phyloP scores from a whole-genome alignment of 352 stramenopile genomes.

The Phytopythium ostracodes region DNA sequence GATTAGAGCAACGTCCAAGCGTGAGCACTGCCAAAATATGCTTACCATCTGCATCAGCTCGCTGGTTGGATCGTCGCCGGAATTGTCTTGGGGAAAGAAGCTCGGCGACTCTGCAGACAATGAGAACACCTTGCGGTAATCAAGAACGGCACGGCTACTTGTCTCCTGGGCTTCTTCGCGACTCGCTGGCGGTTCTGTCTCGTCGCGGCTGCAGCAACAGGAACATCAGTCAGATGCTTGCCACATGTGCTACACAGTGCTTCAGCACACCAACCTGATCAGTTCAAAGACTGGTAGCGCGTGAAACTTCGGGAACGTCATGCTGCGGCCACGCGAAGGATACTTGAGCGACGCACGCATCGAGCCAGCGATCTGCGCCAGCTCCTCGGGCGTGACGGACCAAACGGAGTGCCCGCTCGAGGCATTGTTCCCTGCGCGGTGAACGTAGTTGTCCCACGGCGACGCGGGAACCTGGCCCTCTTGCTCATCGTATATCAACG shows the following conservation, averaged over 20 bases:
- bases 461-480: background rate
- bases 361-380: slow-evolving; percentile 13
- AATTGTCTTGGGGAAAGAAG: slow-evolving; percentile 29
- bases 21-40: background rate
- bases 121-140: slow-evolving; percentile 21
- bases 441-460: background rate
- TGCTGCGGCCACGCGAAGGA: background rate
- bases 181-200: background rate
- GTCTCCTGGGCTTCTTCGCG: background rate
- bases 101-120: slow-evolving; percentile 37
- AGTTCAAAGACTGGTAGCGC: slow-evolving; percentile 20
- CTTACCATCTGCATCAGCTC: slow-evolving; percentile 30
- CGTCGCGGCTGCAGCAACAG: background rate
- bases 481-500: background rate
- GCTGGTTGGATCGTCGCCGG: slow-evolving; percentile 12
- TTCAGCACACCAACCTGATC: background rate
- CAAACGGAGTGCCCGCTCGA: slow-evolving; percentile 23
- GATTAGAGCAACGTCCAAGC: background rate
- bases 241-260: background rate
- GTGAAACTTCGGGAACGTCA: slow-evolving; percentile 28
- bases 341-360: background rate
- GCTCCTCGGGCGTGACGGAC: slow-evolving; percentile 27
- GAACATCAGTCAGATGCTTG: background rate
- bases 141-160: background rate
- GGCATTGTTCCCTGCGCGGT: background rate